Percentiles rank a stretch among this genome's conserved stretches.
phyloP scores from a whole-genome alignment of 1,284 basidiomycete species.

The Ustilago esculenta region DNA sequence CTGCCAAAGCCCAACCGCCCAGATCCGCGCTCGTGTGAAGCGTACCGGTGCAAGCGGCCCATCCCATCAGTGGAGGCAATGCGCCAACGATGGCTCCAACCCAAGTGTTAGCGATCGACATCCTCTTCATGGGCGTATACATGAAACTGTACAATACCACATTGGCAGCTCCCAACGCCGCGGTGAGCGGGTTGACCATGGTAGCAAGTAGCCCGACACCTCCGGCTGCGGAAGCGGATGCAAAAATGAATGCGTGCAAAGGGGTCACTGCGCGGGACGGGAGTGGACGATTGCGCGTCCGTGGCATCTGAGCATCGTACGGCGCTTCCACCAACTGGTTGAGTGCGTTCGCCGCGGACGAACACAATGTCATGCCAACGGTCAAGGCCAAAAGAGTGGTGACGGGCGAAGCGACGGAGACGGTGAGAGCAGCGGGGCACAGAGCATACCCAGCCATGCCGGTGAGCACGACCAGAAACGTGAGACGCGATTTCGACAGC shows the following conservation, averaged over 20 bases:
- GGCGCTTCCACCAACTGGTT: constrained; percentile 96
- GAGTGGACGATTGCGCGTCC: constrained; percentile 89
- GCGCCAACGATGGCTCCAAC: constrained; percentile 91
- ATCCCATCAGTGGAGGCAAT: constrained; percentile 95
- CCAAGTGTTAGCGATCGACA: constrained; percentile 91
- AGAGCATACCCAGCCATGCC: constrained; percentile 93
- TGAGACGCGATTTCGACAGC: constrained; percentile 87
- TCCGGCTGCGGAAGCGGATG: constrained; percentile 76
- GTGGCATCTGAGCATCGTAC: constrained; percentile 94
- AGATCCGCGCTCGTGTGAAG: constrained; percentile 73
- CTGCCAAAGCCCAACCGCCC: constrained; percentile 59
- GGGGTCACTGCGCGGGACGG: constrained; percentile 84
- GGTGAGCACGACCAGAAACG: constrained; percentile 86
- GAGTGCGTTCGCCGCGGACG: constrained; percentile 90
- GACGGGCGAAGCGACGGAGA: constrained; percentile 50
- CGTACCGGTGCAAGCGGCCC: constrained; percentile 90
- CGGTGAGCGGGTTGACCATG: constrained; percentile 89
- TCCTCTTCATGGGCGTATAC: constrained; percentile 95
- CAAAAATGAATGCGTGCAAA: constrained; percentile 85
- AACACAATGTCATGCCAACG: constrained; percentile 87
- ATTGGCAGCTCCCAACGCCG: constrained; percentile 83
- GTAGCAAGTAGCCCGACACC: constrained; percentile 82
- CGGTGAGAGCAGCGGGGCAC: constrained; percentile 69
- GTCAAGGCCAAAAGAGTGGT: constrained; percentile 80
- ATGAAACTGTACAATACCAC: constrained; percentile 88